These are phyloP conservation scores for Groenewaldozyma sp. DNA, from an alignment of 1,139 yeast genomes.

Conservation along the genomic window DNA sequence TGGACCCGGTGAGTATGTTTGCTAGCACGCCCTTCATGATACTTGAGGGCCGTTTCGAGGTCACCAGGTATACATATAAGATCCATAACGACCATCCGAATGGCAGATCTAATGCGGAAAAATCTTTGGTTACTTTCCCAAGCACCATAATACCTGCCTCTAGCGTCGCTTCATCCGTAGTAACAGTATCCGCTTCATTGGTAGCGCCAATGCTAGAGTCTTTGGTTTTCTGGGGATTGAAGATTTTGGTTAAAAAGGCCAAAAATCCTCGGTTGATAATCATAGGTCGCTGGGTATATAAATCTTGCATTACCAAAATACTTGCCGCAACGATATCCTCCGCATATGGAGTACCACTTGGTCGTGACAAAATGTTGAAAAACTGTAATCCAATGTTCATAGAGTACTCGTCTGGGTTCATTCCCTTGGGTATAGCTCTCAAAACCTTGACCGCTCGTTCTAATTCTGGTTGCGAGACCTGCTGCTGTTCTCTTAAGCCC, in stretches of 20 bases:
- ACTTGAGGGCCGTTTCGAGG: constrained; percentile 29
- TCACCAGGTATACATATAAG: constrained; percentile 43
- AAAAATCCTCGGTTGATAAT: constrained; percentile 56
- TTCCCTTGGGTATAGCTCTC: constrained; percentile 47
- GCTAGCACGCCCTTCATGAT: constrained; percentile 16
- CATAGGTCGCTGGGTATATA: constrained; percentile 44
- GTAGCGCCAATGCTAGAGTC: neutral
- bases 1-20: constrained; percentile 13
- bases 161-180: constrained; percentile 36
- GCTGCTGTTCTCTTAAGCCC: constrained; percentile 68
- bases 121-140: constrained; percentile 48
- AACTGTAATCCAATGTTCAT: constrained; percentile 49
- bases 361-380: constrained; percentile 43
- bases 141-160: constrained; percentile 60
- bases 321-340: constrained; percentile 42
- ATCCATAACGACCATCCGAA: constrained; percentile 42
- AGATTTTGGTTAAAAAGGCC: constrained; percentile 7
- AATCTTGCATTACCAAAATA: constrained; percentile 43
- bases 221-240: constrained; percentile 14
- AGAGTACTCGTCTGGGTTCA: constrained; percentile 45
- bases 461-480: constrained; percentile 48
- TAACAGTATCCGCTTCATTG: neutral
- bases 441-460: constrained; percentile 56
- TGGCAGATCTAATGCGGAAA: constrained; percentile 24
- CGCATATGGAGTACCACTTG: constrained; percentile 4